These are phyloP conservation scores for Macrophomina tecta DNA, from an alignment of 2,329 filamentous ascomycete species.

Conservation along the genomic window DNA sequence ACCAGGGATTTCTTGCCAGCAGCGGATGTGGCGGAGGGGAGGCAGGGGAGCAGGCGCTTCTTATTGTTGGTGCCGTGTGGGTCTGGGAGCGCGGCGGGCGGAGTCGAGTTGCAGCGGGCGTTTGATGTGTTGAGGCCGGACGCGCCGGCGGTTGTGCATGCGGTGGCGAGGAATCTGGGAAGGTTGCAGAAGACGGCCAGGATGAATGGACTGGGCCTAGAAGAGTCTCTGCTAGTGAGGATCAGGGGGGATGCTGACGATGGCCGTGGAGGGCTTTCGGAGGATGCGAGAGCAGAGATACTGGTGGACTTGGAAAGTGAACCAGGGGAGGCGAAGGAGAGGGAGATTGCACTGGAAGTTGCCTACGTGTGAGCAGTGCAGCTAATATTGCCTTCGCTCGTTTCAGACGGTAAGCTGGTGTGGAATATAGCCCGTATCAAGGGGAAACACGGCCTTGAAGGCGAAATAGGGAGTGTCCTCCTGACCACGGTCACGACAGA, in stretches of 20 bases:
- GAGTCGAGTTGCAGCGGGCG: conserved; percentile 13
- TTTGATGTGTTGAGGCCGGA: conserved; percentile 26
- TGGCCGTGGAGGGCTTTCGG: not conserved
- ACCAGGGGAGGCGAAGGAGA: not conserved
- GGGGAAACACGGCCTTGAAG: no score
- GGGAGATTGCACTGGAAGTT: conserved; percentile 3
- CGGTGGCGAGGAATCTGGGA: conserved; percentile 23
- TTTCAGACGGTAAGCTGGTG: no score
- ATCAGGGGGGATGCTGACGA: not conserved
- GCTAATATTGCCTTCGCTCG: no score
- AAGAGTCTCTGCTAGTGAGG: conserved; percentile 7
- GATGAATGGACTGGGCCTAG: conserved; percentile 21
- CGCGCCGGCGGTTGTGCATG: conserved; percentile 24
- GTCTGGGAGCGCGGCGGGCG: not conserved
- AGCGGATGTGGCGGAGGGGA: not conserved
- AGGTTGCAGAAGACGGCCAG: conserved; percentile 24
- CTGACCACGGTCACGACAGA: no score
- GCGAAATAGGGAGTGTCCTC: no score
- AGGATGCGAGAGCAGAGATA: conserved; percentile 6
- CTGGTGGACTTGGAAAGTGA: not conserved
- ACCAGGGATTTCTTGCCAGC: not conserved
- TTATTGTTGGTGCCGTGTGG: conserved; percentile 22
- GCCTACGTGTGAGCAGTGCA: not conserved
- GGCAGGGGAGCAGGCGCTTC: not conserved
- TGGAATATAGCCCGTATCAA: no score